phyloP scores from a whole-genome alignment of 2,329 filamentous ascomycete genomes.

The Fusarium begoniae region DNA sequence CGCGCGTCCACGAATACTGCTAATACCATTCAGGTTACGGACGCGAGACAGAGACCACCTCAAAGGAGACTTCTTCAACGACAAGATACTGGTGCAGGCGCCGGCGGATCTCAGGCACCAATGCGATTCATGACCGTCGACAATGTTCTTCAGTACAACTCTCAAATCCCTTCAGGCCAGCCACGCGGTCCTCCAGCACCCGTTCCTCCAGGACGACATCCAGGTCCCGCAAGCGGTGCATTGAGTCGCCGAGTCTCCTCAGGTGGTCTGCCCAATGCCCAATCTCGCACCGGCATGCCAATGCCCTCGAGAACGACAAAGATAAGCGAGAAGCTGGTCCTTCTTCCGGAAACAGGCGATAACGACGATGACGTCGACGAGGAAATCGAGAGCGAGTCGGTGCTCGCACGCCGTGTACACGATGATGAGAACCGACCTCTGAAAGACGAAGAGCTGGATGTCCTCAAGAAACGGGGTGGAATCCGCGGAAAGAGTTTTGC shows the following conservation, averaged over 20 bases:
- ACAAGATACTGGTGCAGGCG: constrained; percentile 45
- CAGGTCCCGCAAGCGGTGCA: constrained; percentile 23
- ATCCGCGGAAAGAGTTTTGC: constrained; percentile 87
- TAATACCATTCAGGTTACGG: constrained; percentile 48
- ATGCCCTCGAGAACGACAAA: constrained; percentile 90
- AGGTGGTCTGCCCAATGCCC: constrained; percentile 53
- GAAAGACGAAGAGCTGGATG: constrained; percentile 73
- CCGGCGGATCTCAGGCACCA: constrained; percentile 49
- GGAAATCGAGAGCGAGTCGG: constrained; percentile 59
- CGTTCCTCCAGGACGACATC: constrained; percentile 45
- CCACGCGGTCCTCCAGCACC: constrained; percentile 74
- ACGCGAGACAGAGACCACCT: constrained; percentile 50
- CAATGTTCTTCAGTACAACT: constrained; percentile 92
- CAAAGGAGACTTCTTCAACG: constrained; percentile 47
- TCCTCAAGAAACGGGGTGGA: constrained; percentile 69
- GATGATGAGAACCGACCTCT: constrained; percentile 72
- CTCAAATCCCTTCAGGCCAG: constrained; percentile 94
- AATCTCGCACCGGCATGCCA: constrained; percentile 61
- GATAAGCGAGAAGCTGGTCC: constrained; percentile 94
- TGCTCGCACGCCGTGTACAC: constrained; percentile 51
- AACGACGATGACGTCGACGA: constrained; percentile 67
- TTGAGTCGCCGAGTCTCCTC: constrained; percentile 44
- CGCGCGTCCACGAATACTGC: constrained; percentile 11
- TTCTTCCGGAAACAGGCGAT: constrained; percentile 82
- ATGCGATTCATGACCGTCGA: constrained; percentile 90